These are phyloP conservation scores for Malus asiatica DNA, from an alignment of 306 rosid genomes.

Conservation along the genomic window DNA sequence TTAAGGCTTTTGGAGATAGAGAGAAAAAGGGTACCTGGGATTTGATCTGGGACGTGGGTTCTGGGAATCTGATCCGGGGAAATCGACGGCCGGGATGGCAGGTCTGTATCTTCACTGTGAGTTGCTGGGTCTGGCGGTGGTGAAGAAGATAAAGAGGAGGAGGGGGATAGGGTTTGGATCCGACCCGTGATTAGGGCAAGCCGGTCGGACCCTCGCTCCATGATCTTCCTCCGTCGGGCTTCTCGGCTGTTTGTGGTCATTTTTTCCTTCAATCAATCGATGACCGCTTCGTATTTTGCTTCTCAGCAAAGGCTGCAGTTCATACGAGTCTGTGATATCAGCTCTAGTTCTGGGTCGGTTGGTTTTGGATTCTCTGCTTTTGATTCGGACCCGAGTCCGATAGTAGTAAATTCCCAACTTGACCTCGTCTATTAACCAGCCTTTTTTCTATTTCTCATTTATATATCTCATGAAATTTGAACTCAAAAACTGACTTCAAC, in stretches of 20 bases:
- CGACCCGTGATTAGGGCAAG: constrained; percentile 70
- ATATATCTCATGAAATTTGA: not conserved
- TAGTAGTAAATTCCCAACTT: not conserved
- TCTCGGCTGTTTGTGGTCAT: constrained; percentile 64
- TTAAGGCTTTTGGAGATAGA: not conserved
- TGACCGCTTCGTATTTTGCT: not conserved
- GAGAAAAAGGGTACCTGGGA: constrained; percentile 27
- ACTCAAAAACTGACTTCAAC: too few relatives aligned
- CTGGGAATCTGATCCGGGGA: constrained; percentile 17
- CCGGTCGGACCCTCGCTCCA: constrained; percentile 71
- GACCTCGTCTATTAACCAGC: not conserved
- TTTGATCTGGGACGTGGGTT: constrained; percentile 9
- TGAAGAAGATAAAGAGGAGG: not conserved
- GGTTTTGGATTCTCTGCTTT: not conserved
- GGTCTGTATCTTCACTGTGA: not conserved
- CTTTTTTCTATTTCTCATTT: not conserved
- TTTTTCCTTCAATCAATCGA: not conserved
- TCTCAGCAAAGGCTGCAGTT: not conserved
- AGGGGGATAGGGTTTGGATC: constrained; percentile 28
- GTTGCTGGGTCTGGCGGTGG: constrained; percentile 8
- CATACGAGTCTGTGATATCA: not conserved
- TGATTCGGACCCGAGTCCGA: not conserved
- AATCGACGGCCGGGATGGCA: constrained; percentile 21
- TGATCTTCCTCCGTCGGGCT: constrained; percentile 53
- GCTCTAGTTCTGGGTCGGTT: not conserved